Evolutionary conservation across 495 filamentous ascomycete species (phyloP), one percentile per base, ranked within the genome.

Genomic region (Glarea lozoyensis): DNA sequence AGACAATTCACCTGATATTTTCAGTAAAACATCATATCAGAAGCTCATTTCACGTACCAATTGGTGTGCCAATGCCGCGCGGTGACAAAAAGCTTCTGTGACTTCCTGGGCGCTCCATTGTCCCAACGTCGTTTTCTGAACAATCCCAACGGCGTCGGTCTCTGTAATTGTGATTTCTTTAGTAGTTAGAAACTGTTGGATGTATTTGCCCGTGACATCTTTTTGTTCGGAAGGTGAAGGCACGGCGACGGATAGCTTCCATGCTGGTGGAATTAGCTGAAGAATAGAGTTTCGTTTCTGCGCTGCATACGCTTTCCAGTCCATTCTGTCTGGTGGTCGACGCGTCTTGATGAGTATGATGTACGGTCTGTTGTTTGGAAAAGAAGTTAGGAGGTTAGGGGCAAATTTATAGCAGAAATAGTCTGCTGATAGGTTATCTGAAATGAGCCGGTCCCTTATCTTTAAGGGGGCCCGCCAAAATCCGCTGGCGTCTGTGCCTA

Each of bases 131-230:
- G 71, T 76, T 18, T 68, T 62, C 16, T 66, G 54, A 1, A 60
- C 58, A 37, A 78, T 73, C 2, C 60, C 70, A 9, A 63, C 57
- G 1, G 70, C 70, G 59, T 75, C 69, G 3, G 63, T 67, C 48
- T 71, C 69, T 4, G 73, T 78, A 29, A 78, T 78, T 27, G 71
- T 65, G 17, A 80, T 62, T 45, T 84, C 79, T 16, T 63, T 49
- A 7, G 60, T 39, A 3, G 61, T 67, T 0, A 84, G 63, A 45
- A 66, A 81, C 36, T 78, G 67, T 16, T 72, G 66, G 13, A 82
- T 73, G 51, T 75, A 81, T 23, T 48, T 20, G 2, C 72, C 77
- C 2, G 79, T 82, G n/a, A 84, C 70, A 60, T 84, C 79, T 33
- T 63, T 65, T 41, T 73, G 68, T 45, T 81, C 67, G 18, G 60